A percentile compares a stretch with the other conserved stretches of the same genome.
Evolutionary conservation across 208 protist genomes (phyloP).

Genomic region (Blastocrithidia nonstop): DNA sequence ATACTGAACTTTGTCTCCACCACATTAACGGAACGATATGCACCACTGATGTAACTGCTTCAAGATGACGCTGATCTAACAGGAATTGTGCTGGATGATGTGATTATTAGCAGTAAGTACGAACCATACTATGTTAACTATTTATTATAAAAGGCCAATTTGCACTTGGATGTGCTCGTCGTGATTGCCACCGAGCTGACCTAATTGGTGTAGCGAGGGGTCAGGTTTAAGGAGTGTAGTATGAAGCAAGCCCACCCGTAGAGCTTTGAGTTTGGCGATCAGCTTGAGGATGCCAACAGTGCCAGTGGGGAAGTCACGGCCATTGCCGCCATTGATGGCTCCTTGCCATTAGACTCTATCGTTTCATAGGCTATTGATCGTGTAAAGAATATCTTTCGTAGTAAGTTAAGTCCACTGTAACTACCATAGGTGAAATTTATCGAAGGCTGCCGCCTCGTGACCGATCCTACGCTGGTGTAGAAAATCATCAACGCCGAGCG

Average conservation of each 20-base stretch:
- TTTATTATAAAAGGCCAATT: slow-evolving; percentile 26
- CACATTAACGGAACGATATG: slow-evolving; percentile 13
- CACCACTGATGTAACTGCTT: slow-evolving; percentile 21
- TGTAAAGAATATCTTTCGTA: slow-evolving; percentile 13
- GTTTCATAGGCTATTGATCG: slow-evolving; percentile 15
- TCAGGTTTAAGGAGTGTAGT: slow-evolving; percentile 17
- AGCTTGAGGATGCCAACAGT: slow-evolving; percentile 10
- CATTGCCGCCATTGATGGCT: slow-evolving; percentile 33
- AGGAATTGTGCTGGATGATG: slow-evolving; percentile 72
- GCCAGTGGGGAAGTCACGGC: slow-evolving; percentile 5
- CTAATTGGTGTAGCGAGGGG: slow-evolving; percentile 19
- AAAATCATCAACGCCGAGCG: slow-evolving; percentile 33
- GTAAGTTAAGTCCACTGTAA: slow-evolving; percentile 11
- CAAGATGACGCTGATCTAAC: slow-evolving; percentile 20
- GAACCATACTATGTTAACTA: slow-evolving; percentile 58
- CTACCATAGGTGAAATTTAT: slow-evolving; percentile 47
- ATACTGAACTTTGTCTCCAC: not conserved
- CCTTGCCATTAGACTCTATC: slow-evolving; percentile 16
- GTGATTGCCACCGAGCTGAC: slow-evolving; percentile 32
- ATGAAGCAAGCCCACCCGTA: slow-evolving; percentile 49
- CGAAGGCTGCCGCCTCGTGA: slow-evolving; percentile 30
- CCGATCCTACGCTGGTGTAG: slow-evolving; percentile 26
- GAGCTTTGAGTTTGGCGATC: slow-evolving; percentile 57
- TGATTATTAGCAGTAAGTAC: slow-evolving; percentile 43
- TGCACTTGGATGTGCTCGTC: slow-evolving; percentile 48